phyloP scores from a whole-genome alignment of 495 filamentous ascomycete genomes.

The Trypethelium eluteriae region DNA sequence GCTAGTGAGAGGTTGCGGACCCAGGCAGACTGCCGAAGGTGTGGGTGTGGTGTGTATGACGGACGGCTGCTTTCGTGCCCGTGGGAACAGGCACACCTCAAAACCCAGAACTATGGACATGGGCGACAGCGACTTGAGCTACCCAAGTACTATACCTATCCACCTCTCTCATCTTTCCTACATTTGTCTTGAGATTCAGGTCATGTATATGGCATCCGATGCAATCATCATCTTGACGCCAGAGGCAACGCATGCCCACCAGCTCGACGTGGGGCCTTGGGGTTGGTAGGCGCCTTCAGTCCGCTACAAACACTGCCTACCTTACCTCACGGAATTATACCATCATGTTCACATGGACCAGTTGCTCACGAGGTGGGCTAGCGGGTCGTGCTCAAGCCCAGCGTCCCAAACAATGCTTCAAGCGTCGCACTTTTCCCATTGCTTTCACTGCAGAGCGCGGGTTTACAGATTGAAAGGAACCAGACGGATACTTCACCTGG shows the following conservation, averaged over 20 bases:
- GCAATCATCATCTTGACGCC: background rate
- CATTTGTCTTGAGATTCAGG: too few species aligned
- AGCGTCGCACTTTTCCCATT: too few species aligned
- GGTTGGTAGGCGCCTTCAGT: constrained; percentile 8
- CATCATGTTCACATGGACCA: background rate
- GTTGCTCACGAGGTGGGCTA: background rate
- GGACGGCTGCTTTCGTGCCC: background rate
- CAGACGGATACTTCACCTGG: too few species aligned
- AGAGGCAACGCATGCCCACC: background rate
- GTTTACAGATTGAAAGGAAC: too few species aligned
- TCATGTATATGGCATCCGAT: background rate
- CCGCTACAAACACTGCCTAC: background rate
- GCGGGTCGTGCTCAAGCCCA: too few species aligned
- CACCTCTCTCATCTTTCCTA: too few species aligned
- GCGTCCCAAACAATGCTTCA: too few species aligned
- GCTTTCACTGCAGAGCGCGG: too few species aligned
- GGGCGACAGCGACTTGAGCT: too few species aligned
- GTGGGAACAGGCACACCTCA: background rate
- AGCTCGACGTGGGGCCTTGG: constrained; percentile 7
- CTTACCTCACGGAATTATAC: background rate
- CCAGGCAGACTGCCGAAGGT: background rate
- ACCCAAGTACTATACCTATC: too few species aligned
- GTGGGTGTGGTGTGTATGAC: constrained; percentile 1
- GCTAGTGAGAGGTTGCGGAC: background rate
- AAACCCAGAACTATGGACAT: too few species aligned